These are phyloP conservation scores for Durusdinium trenchii DNA, from an alignment of 73 alveolate species.

Conservation along the genomic window DNA sequence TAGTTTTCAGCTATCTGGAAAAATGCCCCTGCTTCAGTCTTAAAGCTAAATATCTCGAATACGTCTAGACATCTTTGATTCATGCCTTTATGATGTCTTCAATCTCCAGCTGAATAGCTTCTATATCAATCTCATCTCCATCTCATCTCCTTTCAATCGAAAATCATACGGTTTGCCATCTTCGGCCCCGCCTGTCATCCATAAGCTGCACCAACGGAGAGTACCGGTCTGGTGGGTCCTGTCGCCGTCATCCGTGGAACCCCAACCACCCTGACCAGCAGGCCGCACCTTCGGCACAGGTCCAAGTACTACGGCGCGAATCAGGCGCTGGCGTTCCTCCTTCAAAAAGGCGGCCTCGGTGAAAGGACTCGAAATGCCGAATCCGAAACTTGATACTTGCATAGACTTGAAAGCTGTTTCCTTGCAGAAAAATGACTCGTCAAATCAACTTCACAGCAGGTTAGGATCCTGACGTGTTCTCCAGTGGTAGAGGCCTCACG, in stretches of 20 bases:
- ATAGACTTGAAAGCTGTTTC: background rate
- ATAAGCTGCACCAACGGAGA: slow-evolving; percentile 85
- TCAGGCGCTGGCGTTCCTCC: slow-evolving; percentile 89
- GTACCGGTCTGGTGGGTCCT: slow-evolving; percentile 80
- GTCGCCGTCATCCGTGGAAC: background rate
- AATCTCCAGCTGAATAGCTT: too few relatives aligned
- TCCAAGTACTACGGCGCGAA: slow-evolving; percentile 84
- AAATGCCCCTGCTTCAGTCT: too few relatives aligned
- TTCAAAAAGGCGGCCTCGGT: slow-evolving; percentile 61
- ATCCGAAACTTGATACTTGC: background rate
- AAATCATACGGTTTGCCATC: too few relatives aligned
- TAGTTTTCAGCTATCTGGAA: too few relatives aligned
- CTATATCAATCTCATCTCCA: too few relatives aligned
- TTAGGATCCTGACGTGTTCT: background rate
- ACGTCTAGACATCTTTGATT: too few relatives aligned
- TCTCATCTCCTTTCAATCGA: too few relatives aligned
- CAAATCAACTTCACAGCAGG: too few relatives aligned
- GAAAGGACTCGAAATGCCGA: background rate
- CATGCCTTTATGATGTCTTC: too few relatives aligned
- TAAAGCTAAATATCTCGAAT: too few relatives aligned
- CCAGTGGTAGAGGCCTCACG: slow-evolving; percentile 87
- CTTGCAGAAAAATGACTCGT: too few relatives aligned
- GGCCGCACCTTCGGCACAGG: slow-evolving; percentile 62
- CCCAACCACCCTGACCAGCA: background rate
- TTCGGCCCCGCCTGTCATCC: slow-evolving; percentile 86